Conservation (phyloP, 2,329 filamentous ascomycete genomes). For the Neonectria hederae region DNA sequence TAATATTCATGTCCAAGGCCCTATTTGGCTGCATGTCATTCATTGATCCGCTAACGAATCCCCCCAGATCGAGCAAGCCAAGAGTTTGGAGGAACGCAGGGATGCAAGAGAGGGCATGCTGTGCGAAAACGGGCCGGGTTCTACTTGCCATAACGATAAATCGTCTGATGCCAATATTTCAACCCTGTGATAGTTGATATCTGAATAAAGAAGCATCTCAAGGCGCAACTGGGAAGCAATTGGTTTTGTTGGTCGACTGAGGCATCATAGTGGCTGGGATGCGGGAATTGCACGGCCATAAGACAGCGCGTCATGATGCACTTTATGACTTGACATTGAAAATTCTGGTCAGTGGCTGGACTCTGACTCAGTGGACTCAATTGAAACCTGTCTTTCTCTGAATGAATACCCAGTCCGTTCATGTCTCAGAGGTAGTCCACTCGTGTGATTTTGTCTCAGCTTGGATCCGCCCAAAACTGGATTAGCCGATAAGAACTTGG, state of each 20-base stretch:
- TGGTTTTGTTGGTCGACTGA: not conserved
- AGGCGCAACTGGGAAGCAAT: not conserved
- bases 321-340: not conserved
- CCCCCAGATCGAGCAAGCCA: too few relatives aligned
- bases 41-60: not conserved
- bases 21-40: not conserved
- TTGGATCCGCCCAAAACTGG: slow-evolving; percentile 9
- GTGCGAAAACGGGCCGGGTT: not conserved
- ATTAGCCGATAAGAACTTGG: slow-evolving; percentile 5
- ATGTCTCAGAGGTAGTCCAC: not conserved
- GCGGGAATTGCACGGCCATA: not conserved
- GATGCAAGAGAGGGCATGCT: not conserved
- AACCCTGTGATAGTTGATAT: too few relatives aligned
- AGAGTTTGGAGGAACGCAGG: not conserved
- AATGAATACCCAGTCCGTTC: not conserved
- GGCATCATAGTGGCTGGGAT: not conserved
- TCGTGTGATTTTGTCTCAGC: slow-evolving; percentile 17
- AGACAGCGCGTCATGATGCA: not conserved
- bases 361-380: not conserved
- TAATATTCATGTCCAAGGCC: not conserved
- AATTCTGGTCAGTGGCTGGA: slow-evolving; percentile 12
- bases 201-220: too few relatives aligned
- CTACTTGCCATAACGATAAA: not conserved
- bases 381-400: not conserved
- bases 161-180: too few relatives aligned